Base-by-base conservation (phyloP, 2,329 filamentous ascomycete genomes). In the Diaporthe humulicola region DNA sequence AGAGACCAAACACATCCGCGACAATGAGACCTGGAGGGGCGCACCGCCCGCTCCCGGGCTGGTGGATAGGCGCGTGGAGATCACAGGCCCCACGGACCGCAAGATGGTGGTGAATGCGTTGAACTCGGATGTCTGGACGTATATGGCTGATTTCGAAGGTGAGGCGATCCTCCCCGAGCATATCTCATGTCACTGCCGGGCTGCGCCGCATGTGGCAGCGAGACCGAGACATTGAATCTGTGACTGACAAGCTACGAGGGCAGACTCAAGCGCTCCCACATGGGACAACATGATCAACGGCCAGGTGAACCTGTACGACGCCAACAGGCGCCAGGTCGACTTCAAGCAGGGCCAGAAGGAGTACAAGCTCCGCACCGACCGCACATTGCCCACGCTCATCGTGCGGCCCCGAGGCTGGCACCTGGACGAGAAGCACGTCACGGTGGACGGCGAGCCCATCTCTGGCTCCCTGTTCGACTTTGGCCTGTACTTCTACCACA, bases 261-360 rank as follows among this genome's bases (percentile, higher is more conserved):
- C 80, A 98, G 96, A 98, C 85, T 98, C 97, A 9, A 97, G 90
- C 82, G 96, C 97, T 33, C 97, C 97, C 33, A 98, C 97, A 57
- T 99, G 97, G 97, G 95, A 98, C 79, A 98, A 98, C 88, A 98
- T 98, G 96, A 93, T 98, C 88, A 98, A 97, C 80, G 97, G 97
- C 77, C 97, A 99, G 86, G 93, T 98, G 79, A 99, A 98, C 88
- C 91, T 99, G 74, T 97, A 98, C 88, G 97, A 98, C 81, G 97
- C 96, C 79, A 95, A 98, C 83, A 94, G 97, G 81, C 93, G 92
- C 79, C 94, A 98, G 86, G 92, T 98, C 80, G 96, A 98, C 88
- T 98, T 98, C 90, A 97, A 97, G 89, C 93, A 96, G 82, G 96
- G 96, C 77, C 88, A 92, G 81, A 99, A 98, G 87, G 95, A 98